These are phyloP conservation scores for Grosmannia clavigera DNA, from an alignment of 2,329 filamentous ascomycete species.

Conservation along the genomic window DNA sequence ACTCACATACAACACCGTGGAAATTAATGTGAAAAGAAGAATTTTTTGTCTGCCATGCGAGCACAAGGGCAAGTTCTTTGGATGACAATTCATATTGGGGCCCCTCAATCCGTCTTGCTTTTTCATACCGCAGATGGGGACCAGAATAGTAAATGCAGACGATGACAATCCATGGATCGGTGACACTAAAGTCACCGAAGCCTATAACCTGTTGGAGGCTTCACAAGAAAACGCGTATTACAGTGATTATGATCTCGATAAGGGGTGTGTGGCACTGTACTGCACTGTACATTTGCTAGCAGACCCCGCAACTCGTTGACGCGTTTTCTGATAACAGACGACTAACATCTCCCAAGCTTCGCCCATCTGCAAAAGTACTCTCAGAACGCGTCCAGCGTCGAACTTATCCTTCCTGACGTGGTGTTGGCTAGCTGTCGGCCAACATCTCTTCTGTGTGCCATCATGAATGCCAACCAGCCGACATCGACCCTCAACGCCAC, in stretches of 20 bases:
- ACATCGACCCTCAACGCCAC: slow-evolving; percentile 5
- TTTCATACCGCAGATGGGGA: too few relatives aligned
- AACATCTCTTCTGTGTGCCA: not conserved
- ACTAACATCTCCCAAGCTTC: not conserved
- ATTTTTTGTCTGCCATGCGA: not conserved
- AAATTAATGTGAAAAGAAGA: slow-evolving; percentile 3
- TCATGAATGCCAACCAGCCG: slow-evolving; percentile 1
- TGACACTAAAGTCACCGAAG: too few relatives aligned
- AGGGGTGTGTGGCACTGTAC: not conserved
- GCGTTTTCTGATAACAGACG: not conserved
- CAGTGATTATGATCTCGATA: not conserved
- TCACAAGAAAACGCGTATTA: too few relatives aligned
- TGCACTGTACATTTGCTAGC: not conserved
- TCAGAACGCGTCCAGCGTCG: not conserved
- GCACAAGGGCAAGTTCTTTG: not conserved
- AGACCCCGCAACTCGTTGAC: not conserved
- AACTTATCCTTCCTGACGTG: not conserved
- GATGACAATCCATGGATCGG: too few relatives aligned
- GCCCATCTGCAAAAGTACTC: not conserved
- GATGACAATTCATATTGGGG: too few relatives aligned
- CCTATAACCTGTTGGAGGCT: too few relatives aligned
- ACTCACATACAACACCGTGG: slow-evolving; percentile 1
- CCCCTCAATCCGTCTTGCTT: too few relatives aligned
- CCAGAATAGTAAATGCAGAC: too few relatives aligned
- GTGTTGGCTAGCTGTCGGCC: not conserved